These are phyloP conservation scores for Arachis stenosperma DNA, from an alignment of 306 rosid genomes.

Conservation along the genomic window DNA sequence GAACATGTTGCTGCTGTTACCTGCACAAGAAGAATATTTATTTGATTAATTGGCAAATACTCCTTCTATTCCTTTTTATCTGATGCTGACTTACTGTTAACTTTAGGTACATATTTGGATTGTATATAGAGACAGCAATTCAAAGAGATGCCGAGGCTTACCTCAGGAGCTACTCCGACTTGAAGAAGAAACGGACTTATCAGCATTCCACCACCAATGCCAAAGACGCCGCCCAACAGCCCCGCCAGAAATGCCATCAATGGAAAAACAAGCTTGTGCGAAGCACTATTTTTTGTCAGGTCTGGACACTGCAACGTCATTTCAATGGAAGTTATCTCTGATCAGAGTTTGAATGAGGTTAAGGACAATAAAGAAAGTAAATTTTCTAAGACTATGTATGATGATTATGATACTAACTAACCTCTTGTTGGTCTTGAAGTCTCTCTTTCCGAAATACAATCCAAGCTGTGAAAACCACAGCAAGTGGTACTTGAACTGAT, in stretches of 20 bases:
- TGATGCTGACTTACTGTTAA: no score
- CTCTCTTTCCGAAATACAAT: constrained; percentile 57
- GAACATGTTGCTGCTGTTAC: constrained; percentile 88
- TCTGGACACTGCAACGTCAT: constrained; percentile 46
- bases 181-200: constrained; percentile 93
- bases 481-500: constrained; percentile 76
- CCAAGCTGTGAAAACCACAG: constrained; percentile 72
- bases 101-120: no score
- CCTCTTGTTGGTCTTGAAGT: constrained; percentile 46
- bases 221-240: constrained; percentile 81
- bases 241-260: constrained; percentile 78
- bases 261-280: constrained; percentile 68
- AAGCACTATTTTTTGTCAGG: constrained; percentile 36
- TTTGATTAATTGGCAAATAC: not conserved
- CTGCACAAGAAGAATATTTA: constrained; percentile 37
- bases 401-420: constrained; percentile 59
- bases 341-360: not conserved
- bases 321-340: constrained; percentile 3
- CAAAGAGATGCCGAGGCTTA: constrained; percentile 12
- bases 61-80: no score
- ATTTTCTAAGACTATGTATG: not conserved
- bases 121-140: no score
- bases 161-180: constrained; percentile 81
- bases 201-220: constrained; percentile 96
- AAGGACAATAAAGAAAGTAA: not conserved